Conservation (phyloP, 2,329 filamentous ascomycete species). For the Paecilomyces fulvus region DNA sequence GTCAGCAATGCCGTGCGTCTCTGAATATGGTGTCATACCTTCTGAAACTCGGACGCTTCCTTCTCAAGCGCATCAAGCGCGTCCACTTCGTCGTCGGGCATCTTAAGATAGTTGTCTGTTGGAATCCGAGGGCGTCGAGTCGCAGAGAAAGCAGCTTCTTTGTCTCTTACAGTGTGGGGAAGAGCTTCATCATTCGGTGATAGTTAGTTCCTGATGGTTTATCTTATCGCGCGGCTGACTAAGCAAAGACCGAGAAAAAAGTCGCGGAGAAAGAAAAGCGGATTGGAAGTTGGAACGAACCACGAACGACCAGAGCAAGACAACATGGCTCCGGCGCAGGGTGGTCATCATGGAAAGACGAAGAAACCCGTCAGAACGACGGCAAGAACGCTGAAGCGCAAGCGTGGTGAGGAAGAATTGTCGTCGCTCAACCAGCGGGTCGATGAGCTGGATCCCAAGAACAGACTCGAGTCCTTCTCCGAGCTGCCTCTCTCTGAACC, state of each 20-base stretch:
- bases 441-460: slow-evolving; percentile 36
- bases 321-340: slow-evolving; percentile 26
- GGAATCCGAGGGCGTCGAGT: background rate
- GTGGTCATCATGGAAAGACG: slow-evolving; percentile 19
- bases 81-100: slow-evolving; percentile 60
- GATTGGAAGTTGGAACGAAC: background rate
- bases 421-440: slow-evolving; percentile 34
- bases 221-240: slow-evolving; percentile 29
- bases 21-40: slow-evolving; percentile 44
- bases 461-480: slow-evolving; percentile 59
- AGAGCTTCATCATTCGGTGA: background rate
- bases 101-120: slow-evolving; percentile 13
- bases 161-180: background rate
- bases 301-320: background rate
- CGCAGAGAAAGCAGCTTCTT: background rate
- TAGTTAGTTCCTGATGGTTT: slow-evolving; percentile 1
- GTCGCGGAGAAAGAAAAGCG: slow-evolving; percentile 6
- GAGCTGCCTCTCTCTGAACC: slow-evolving; percentile 78
- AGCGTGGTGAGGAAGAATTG: slow-evolving; percentile 38
- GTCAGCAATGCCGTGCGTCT: slow-evolving; percentile 9
- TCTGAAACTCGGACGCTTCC: slow-evolving; percentile 84
- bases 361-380: slow-evolving; percentile 19
- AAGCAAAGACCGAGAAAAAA: slow-evolving; percentile 24
- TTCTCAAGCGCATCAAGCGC: slow-evolving; percentile 72
- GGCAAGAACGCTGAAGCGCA: slow-evolving; percentile 33